Conservation (phyloP, 192 early-diverging fungal genomes). For the Backusella westeae region DNA sequence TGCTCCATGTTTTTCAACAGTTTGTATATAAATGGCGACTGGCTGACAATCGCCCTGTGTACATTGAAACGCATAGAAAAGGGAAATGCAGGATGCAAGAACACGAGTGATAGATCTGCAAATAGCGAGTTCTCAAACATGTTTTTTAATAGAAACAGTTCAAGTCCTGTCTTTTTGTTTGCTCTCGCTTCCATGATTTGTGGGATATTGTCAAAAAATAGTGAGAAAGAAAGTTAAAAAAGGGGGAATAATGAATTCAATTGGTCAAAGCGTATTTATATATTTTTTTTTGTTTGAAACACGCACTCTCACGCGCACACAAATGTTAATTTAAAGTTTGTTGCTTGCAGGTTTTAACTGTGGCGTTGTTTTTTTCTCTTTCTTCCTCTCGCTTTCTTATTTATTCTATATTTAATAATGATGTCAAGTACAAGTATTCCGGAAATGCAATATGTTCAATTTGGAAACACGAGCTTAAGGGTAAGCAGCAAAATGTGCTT, state of each 20-base stretch:
- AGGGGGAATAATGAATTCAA: background rate
- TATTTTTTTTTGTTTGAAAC: background rate
- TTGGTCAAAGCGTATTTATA: background rate
- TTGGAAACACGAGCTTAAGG: conserved; percentile 66
- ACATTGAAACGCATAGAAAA: conserved; percentile 32
- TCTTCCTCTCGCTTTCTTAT: background rate
- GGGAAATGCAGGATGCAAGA: conserved; percentile 26
- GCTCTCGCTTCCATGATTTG: background rate
- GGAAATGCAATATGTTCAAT: conserved; percentile 70
- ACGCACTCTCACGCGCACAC: background rate
- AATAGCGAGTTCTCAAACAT: conserved; percentile 33
- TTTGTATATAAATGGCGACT: conserved; percentile 27
- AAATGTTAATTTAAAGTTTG: background rate
- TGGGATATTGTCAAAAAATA: background rate
- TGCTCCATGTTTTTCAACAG: conserved; percentile 13
- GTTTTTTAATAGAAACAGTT: conserved; percentile 14
- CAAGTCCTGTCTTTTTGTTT: background rate
- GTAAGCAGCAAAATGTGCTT: conserved; percentile 5
- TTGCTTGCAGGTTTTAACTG: background rate
- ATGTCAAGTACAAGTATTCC: background rate
- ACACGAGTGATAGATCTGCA: conserved; percentile 30
- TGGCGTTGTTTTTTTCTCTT: background rate
- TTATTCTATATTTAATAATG: background rate
- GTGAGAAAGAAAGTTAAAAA: background rate
- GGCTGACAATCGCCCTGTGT: conserved; percentile 26